These are phyloP conservation scores for Lentinula sp. DNA, from an alignment of 768 basidiomycete genomes.

Conservation along the genomic window DNA sequence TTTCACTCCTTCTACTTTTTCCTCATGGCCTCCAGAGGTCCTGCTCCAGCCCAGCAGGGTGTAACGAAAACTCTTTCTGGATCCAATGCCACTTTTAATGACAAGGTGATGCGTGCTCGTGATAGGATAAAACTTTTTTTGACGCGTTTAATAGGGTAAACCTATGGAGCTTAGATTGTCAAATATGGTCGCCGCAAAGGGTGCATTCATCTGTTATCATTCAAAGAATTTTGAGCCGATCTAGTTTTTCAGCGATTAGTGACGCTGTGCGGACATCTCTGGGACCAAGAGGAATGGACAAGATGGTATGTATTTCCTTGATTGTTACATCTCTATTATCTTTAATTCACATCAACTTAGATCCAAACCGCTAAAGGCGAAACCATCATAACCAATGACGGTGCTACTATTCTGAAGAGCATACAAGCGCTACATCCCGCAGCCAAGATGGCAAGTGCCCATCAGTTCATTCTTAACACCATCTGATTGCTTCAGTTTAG, in stretches of 20 bases:
- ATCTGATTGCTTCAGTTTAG: constrained; percentile 32
- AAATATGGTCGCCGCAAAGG: constrained; percentile 97
- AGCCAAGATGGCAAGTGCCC: constrained; percentile 81
- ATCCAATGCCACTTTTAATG: constrained; percentile 78
- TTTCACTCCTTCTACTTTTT: constrained; percentile 10
- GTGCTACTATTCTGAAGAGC: constrained; percentile 93
- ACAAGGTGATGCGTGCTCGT: constrained; percentile 50
- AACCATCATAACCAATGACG: constrained; percentile 97
- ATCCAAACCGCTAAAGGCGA: constrained; percentile 96
- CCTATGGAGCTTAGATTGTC: constrained; percentile 97
- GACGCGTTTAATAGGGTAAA: constrained; percentile 66
- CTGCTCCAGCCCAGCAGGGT: constrained; percentile 31
- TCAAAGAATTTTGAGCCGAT: constrained; percentile 11
- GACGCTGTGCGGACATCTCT: constrained; percentile 96
- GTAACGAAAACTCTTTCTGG: constrained; percentile 42
- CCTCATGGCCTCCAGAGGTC: constrained; percentile 28
- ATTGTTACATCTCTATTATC: constrained; percentile 1
- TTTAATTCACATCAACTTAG: constrained; percentile 31
- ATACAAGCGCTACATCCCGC: constrained; percentile 97
- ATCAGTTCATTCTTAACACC: not conserved
- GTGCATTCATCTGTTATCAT: constrained; percentile 29
- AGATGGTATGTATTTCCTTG: constrained; percentile 65
- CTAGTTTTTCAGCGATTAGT: constrained; percentile 68
- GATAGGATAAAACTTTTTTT: constrained; percentile 8
- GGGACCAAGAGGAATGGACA: constrained; percentile 98